Percentiles rank a stretch among this genome's conserved stretches.
These are phyloP conservation scores for Smittium culicis DNA, from an alignment of 371 early-diverging fungal species.

Conservation along the genomic window DNA sequence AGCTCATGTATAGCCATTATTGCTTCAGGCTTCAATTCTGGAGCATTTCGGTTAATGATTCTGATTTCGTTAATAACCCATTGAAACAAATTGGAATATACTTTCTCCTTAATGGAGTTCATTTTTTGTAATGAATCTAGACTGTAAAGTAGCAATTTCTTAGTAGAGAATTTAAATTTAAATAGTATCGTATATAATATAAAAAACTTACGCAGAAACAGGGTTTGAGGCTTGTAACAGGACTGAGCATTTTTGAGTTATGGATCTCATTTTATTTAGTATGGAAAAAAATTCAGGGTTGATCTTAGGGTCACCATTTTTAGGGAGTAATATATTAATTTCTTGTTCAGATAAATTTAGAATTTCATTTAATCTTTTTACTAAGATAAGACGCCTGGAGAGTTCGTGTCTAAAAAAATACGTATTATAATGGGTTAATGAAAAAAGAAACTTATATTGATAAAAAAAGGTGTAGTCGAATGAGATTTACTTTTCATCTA, in stretches of 20 bases:
- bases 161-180: neutral
- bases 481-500: neutral
- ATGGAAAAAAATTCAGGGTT: neutral
- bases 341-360: neutral
- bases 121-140: neutral
- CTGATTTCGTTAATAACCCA: conserved; percentile 5
- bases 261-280: neutral
- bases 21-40: neutral
- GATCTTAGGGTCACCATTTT: neutral
- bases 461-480: neutral
- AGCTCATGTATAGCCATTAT: neutral
- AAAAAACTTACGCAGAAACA: conserved; percentile 4
- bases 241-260: neutral
- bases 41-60: neutral
- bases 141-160: neutral
- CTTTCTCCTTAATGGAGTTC: neutral
- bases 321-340: neutral
- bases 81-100: neutral
- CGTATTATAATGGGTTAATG: no score
- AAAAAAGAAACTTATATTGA: neutral
- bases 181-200: neutral
- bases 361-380: neutral
- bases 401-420: neutral
- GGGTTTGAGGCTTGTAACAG: conserved; percentile 9
- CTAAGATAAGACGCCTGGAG: neutral